Percentiles rank a stretch among this genome's conserved stretches.
phyloP scores from a whole-genome alignment of 345 rosid genomes.

The Geranium brycei region DNA sequence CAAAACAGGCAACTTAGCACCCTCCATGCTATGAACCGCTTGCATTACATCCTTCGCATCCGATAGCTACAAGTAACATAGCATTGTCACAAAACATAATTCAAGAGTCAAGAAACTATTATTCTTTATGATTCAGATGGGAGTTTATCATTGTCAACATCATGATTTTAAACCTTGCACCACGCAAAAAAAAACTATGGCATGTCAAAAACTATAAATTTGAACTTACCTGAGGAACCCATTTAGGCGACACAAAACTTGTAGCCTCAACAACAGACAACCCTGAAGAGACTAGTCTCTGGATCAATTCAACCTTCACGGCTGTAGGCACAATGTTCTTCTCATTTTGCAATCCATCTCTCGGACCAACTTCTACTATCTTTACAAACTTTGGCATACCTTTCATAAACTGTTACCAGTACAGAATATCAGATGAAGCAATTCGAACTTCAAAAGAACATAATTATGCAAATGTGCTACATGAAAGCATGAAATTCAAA shows the following conservation, averaged over 20 bases:
- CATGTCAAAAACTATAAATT: neutral
- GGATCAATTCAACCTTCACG: slow-evolving; percentile 50
- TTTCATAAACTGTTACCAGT: slow-evolving; percentile 29
- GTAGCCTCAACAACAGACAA: slow-evolving; percentile 63
- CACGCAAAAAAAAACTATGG: neutral
- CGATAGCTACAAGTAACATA: slow-evolving; percentile 29
- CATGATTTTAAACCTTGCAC: neutral
- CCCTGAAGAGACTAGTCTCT: slow-evolving; percentile 40
- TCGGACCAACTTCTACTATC: slow-evolving; percentile 74
- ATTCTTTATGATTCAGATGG: neutral
- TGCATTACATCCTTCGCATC: slow-evolving; percentile 69
- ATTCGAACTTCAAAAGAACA: neutral
- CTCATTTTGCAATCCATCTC: slow-evolving; percentile 66
- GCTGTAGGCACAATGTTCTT: slow-evolving; percentile 40
- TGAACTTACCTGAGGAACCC: slow-evolving; percentile 62
- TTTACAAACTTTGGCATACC: slow-evolving; percentile 48
- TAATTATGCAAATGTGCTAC: neutral
- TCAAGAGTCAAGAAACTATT: neutral
- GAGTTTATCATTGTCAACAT: neutral
- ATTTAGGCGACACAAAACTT: slow-evolving; percentile 72
- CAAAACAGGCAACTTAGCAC: slow-evolving; percentile 48
- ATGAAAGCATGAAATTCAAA: neutral
- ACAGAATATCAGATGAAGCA: slow-evolving; percentile 12
- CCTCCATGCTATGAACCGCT: slow-evolving; percentile 29
- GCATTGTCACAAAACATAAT: neutral